Percentiles rank a stretch among this genome's conserved stretches.
These are phyloP conservation scores for Eutrema yunnanense DNA, from an alignment of 345 rosid species.

Conservation along the genomic window DNA sequence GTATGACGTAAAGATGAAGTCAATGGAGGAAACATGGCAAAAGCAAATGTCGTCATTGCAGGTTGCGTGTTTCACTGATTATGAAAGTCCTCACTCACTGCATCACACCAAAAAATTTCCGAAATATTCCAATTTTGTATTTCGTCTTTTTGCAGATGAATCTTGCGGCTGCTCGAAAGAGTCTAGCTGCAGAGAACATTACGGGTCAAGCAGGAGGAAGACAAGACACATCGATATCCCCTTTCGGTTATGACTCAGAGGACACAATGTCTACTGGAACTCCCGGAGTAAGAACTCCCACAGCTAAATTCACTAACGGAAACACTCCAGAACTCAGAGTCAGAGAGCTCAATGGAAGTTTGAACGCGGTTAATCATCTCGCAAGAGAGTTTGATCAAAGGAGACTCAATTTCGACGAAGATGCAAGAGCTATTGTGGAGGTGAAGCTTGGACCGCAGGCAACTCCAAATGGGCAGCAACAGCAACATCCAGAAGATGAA, in stretches of 20 bases:
- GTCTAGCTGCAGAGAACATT: slow-evolving; percentile 53
- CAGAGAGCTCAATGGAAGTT: slow-evolving; percentile 55
- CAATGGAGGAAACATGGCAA: slow-evolving; percentile 95
- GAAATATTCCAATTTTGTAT: not conserved
- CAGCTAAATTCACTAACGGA: slow-evolving; percentile 29
- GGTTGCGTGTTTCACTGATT: not conserved
- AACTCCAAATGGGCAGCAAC: slow-evolving; percentile 27
- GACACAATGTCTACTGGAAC: slow-evolving; percentile 60
- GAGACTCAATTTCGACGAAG: slow-evolving; percentile 61
- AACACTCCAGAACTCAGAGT: slow-evolving; percentile 36
- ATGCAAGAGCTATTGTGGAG: slow-evolving; percentile 48
- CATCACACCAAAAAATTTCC: not conserved
- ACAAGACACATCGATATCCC: slow-evolving; percentile 48
- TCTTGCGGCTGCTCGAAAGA: slow-evolving; percentile 72
- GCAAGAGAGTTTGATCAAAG: slow-evolving; percentile 71
- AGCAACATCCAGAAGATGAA: slow-evolving; percentile 50
- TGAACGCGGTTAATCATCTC: slow-evolving; percentile 46
- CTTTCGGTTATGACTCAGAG: slow-evolving; percentile 60
- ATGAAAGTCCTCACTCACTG: not conserved
- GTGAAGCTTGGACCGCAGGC: slow-evolving; percentile 37
- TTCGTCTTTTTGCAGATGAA: slow-evolving; percentile 45
- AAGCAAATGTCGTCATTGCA: slow-evolving; percentile 87
- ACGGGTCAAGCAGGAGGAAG: slow-evolving; percentile 46
- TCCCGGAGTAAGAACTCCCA: slow-evolving; percentile 57
- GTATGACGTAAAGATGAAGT: slow-evolving; percentile 81